phyloP scores from a whole-genome alignment of 306 rosid genomes.

The Rubus idaeus region DNA sequence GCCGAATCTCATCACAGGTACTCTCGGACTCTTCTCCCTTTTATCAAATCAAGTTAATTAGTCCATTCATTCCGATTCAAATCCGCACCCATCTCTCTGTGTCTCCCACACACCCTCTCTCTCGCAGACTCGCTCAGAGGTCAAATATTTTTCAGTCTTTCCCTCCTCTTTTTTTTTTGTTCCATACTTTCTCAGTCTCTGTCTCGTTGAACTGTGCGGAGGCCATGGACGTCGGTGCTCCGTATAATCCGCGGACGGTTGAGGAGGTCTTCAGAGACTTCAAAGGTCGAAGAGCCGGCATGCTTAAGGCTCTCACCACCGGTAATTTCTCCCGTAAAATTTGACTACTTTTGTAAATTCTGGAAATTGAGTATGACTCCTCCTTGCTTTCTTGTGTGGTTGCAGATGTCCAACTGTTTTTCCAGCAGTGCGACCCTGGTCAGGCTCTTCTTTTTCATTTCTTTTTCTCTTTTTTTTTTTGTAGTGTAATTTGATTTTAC shows the following conservation, averaged over 20 bases:
- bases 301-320: slow-evolving; percentile 65
- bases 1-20: slow-evolving; percentile 4
- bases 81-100: slow-evolving; percentile 32
- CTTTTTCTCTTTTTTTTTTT: background rate
- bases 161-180: slow-evolving; percentile 44
- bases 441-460: slow-evolving; percentile 15
- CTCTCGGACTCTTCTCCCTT: slow-evolving; percentile 30
- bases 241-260: slow-evolving; percentile 51
- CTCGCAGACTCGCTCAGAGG: slow-evolving; percentile 10
- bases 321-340: slow-evolving; percentile 31
- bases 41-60: slow-evolving; percentile 40
- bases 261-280: slow-evolving; percentile 66
- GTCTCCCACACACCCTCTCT: background rate
- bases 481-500: background rate
- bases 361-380: slow-evolving; percentile 1
- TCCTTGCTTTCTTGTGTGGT: background rate
- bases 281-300: slow-evolving; percentile 62
- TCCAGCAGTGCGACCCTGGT: slow-evolving; percentile 73
- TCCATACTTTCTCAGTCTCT: background rate
- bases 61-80: slow-evolving; percentile 44
- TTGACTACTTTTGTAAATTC: background rate
- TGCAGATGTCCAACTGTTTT: slow-evolving; percentile 53
- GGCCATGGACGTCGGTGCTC: slow-evolving; percentile 45
- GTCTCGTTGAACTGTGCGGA: slow-evolving; percentile 8
- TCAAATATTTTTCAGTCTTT: slow-evolving; percentile 45